Evolutionary conservation across 2,329 filamentous ascomycete genomes (phyloP), one percentile per base, ranked within the genome.

Genomic region (Aciculosporium take): DNA sequence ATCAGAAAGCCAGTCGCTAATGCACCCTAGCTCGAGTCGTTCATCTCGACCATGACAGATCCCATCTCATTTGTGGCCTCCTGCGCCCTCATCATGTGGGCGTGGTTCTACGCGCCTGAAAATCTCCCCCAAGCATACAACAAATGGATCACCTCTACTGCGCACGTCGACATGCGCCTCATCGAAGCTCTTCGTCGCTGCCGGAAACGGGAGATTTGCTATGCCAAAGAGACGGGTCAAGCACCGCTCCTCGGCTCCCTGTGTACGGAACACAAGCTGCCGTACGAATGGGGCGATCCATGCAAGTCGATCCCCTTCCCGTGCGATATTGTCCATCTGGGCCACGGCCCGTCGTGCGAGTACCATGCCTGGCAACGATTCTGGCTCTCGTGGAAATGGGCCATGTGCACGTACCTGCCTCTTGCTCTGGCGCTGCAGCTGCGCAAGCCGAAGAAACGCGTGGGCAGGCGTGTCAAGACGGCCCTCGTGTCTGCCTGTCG

Each of bases 261-360:
- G 78, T 87, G 81, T 55, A 64, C 61, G 46, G 81, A 91, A 49
- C 81, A 81, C 58, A 63, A 64, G 24, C 75, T 77, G 65, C 84
- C 85, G 0, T 53, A 67, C n/a, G 62, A 64, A 43, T 87, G 79
- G 73, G 85, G 82, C 17, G 79, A 93, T 57, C 84, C 85, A 1
- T 67, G 70, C 15, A 66, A 68, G 42, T 73, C 78, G 1, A 61
- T 80, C 8, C 86, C 85, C 0, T 81, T 89, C 44, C 84, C 84
- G 1, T 94, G 86, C 60, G 79, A 86, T 56, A 67, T 93, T 48
- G 84, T 91, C 3, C 86, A 94, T 61, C 85, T 86, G 76, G 81
- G 81, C 41, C 71, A 69, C 46, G 81, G 84, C 2, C 68, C 75
- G 2, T 84, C 68, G 42, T 87, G 85, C 59, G 85, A 93, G 56